phyloP scores from a whole-genome alignment of 2,329 filamentous ascomycete species.

The Cladosporium sp. region DNA sequence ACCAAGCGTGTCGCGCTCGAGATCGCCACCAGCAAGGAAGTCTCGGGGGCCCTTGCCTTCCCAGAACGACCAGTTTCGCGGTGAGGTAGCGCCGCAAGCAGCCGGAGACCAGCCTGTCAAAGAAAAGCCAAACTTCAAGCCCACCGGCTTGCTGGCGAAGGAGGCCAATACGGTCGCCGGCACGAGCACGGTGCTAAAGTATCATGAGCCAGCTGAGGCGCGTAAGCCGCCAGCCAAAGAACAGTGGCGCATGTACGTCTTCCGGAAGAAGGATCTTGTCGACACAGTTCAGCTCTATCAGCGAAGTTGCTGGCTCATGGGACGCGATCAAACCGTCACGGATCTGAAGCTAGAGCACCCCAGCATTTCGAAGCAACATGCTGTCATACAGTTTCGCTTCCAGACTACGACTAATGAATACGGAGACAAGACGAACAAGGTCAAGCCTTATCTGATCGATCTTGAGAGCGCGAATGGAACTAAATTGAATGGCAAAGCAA shows the following conservation, averaged over 20 bases:
- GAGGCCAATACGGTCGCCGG: conserved; percentile 79
- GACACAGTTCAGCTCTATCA: conserved; percentile 72
- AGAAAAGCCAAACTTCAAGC: conserved; percentile 80
- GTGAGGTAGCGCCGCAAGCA: conserved; percentile 22
- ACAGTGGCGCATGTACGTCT: conserved; percentile 85
- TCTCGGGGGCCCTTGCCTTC: conserved; percentile 40
- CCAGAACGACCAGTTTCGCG: conserved; percentile 41
- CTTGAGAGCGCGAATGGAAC: conserved; percentile 92
- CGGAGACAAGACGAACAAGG: conserved; percentile 69
- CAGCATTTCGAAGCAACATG: conserved; percentile 91
- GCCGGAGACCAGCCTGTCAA: conserved; percentile 46
- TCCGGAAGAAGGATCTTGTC: conserved; percentile 71
- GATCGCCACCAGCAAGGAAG: conserved; percentile 32
- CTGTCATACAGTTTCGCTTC: conserved; percentile 86
- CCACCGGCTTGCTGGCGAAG: conserved; percentile 75
- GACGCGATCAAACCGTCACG: conserved; percentile 71
- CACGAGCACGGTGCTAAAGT: conserved; percentile 77
- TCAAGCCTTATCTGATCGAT: conserved; percentile 81
- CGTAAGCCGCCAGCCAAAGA: conserved; percentile 76
- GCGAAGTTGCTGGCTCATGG: conserved; percentile 86
- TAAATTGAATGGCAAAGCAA: conserved; percentile 64
- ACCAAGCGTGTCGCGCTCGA: conserved; percentile 18
- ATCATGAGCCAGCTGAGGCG: conserved; percentile 89
- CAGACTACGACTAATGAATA: conserved; percentile 78
- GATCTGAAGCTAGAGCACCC: conserved; percentile 84